A percentile compares a stretch with the other conserved stretches of the same genome.
Conservation (phyloP, 2,329 filamentous ascomycete species). For the Scolecobasidium constrictum region DNA sequence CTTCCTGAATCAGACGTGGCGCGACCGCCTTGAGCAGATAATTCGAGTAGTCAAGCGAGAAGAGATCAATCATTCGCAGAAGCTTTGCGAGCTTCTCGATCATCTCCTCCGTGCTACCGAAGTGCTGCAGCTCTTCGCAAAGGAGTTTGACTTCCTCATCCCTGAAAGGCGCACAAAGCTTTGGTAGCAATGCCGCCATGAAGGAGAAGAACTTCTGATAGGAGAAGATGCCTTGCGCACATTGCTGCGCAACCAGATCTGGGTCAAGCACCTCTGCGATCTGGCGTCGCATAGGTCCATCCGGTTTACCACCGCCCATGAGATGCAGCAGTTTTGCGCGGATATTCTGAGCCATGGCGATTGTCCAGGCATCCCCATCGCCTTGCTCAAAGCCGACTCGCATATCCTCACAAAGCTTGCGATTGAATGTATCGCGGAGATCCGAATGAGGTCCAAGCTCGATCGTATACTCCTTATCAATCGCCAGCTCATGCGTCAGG, state of each 20-base stretch:
- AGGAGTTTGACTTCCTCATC: conserved; percentile 64
- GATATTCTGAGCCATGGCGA: conserved; percentile 60
- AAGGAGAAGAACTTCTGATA: conserved; percentile 72
- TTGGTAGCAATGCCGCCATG: conserved; percentile 64
- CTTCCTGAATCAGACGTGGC: conserved; percentile 59
- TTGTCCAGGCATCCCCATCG: conserved; percentile 55
- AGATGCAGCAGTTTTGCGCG: conserved; percentile 62
- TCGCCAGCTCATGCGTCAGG: conserved; percentile 67
- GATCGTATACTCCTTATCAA: conserved; percentile 69
- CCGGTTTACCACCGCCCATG: conserved; percentile 42
- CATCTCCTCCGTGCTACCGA: conserved; percentile 46
- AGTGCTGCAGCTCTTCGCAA: conserved; percentile 45
- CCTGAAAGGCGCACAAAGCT: conserved; percentile 71
- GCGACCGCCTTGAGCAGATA: conserved; percentile 64
- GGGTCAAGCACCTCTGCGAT: conserved; percentile 68
- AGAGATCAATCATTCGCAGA: conserved; percentile 63
- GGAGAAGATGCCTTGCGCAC: conserved; percentile 61
- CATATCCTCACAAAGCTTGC: conserved; percentile 51
- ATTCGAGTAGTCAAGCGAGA: conserved; percentile 74
- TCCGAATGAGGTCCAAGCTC: conserved; percentile 46
- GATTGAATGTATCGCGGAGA: conserved; percentile 47
- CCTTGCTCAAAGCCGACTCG: conserved; percentile 51
- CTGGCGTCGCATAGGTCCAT: conserved; percentile 62
- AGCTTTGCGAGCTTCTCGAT: conserved; percentile 68
- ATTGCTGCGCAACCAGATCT: conserved; percentile 59